Base-by-base conservation (phyloP, 345 rosid species). In the Carallia pectinifolia region DNA sequence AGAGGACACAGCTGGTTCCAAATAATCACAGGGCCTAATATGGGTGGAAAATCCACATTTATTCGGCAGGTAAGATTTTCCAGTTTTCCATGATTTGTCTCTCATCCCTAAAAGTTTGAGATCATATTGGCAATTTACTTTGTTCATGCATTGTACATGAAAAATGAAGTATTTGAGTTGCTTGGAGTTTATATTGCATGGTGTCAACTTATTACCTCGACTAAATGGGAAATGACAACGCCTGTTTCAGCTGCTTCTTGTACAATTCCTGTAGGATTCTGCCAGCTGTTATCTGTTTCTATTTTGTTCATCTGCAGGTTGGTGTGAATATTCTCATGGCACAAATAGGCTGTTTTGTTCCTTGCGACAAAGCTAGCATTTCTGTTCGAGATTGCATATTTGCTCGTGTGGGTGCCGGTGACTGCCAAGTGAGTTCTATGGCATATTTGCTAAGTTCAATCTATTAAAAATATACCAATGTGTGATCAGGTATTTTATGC, bases 11-110 rank as follows among this genome's bases (percentile, higher is more conserved):
- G 97, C 80, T 95, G 99, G 98, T 95, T 92, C 81, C 99, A 92
- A 77, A 95, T 95, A 76, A 84, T 95, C 70, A 95, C 98, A 27
- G 99, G 99, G 75, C 98, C 99, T 68, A 95, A 95, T 80, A 95
- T 95, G 99, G 99, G 99, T 66, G 98, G 99, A 60, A 95, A 95
- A 82, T 95, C 99, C 69, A 95, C 99, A 74, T 95, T 80, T 76
- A 92, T 95, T 83, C 90, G 98, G 62, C 99, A 95, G 91, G 98
- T 94, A 66, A 58, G 77, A 36, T 74, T 62, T 50, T 65, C 9
- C 12, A 23, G 27, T 70, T 13, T 19, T 61, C 18, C 38, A 15
- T 44, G 58, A 58, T 31, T 31, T 48, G n/a, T 7, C 37, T 58
- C 48, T 23, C 61, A 23, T 48, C 58, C 7, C 61, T 66, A 58